Evolutionary conservation across 805 yeast genomes (phyloP), one percentile per base, ranked within the genome.

Genomic region (Debaryomyces prosopidis): DNA sequence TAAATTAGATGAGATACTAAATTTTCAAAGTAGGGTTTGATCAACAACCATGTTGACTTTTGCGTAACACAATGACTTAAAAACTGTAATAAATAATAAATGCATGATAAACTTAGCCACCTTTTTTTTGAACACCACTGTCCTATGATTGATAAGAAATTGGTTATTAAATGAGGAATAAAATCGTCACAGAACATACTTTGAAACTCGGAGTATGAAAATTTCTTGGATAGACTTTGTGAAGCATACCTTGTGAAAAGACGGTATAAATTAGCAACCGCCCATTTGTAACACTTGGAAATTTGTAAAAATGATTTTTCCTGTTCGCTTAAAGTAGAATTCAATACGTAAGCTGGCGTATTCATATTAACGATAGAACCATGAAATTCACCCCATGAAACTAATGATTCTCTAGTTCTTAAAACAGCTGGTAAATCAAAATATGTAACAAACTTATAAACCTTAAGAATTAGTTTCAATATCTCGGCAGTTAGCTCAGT

Each of bases 311-410:
- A 40, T 81, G 65, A 54, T 51, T 60, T 65, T 37, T 71, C 76
- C 48, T 48, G 50, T 46, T 61, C 63, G 17, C 79, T 76, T 6
- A 72, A 73, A 39, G 80, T 82, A n/a, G 77, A 55, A 15, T 73
- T 70, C 48, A 74, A 47, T 1, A 81, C 80, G 35, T 76, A 74
- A 0, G 59, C 49, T 1, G 96, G 94, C 16, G 83, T 67, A 7
- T 69, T 71, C 68, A 81, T 75, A 50, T 77, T 77, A 41, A 89
- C 80, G 4, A 87, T 77, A 8, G 76, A 72, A 35, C 88, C 84
- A 54, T 89, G 92, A 50, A 94, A 78, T 43, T 81, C 79, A 2
- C 88, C 85, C 95, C 97, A 91, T 15, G 79, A 53, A 71, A 33
- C 75, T 62, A 58, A 83, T 62, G 45, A 68, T 50, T 47, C 83